These are phyloP conservation scores for Arachnomyces sp. DNA, from an alignment of 2,329 filamentous ascomycete genomes.

Conservation along the genomic window DNA sequence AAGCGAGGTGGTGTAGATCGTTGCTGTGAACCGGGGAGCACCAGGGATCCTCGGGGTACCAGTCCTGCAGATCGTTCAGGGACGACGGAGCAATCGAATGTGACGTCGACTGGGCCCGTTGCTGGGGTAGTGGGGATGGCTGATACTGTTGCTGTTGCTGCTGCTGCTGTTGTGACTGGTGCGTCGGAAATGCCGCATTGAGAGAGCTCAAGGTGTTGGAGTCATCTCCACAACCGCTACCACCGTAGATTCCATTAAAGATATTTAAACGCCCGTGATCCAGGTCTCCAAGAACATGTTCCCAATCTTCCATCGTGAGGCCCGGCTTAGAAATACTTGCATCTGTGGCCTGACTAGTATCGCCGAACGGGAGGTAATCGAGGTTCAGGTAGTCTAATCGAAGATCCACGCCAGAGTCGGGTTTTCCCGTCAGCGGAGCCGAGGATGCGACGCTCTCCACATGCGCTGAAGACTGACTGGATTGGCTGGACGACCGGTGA, in stretches of 20 bases:
- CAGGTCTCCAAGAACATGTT: constrained; percentile 69
- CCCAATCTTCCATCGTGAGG: constrained; percentile 67
- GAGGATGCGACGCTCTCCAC: constrained; percentile 14
- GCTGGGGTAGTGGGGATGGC: constrained; percentile 13
- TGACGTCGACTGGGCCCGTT: constrained; percentile 8
- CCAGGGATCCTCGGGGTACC: constrained; percentile 31
- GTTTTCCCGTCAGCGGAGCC: constrained; percentile 20
- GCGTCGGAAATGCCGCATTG: constrained; percentile 21
- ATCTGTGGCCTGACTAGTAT: constrained; percentile 23
- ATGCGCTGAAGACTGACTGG: constrained; percentile 9
- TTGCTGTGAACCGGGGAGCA: constrained; percentile 28
- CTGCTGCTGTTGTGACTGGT: constrained; percentile 24
- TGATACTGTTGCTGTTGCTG: constrained; percentile 13
- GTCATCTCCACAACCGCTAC: constrained; percentile 32
- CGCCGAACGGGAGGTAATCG: constrained; percentile 49
- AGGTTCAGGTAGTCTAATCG: constrained; percentile 38
- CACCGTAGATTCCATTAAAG: constrained; percentile 48
- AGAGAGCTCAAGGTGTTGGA: constrained; percentile 2
- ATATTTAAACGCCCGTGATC: constrained; percentile 75
- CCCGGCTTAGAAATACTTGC: constrained; percentile 36
- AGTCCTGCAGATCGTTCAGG: constrained; percentile 25
- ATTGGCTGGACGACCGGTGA: constrained; percentile 12
- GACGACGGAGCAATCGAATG: constrained; percentile 5
- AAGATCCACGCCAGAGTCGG: constrained; percentile 23
- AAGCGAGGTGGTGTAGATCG: constrained; percentile 26